phyloP scores from a whole-genome alignment of 257 asterid species.

The Fraxinus americana region DNA sequence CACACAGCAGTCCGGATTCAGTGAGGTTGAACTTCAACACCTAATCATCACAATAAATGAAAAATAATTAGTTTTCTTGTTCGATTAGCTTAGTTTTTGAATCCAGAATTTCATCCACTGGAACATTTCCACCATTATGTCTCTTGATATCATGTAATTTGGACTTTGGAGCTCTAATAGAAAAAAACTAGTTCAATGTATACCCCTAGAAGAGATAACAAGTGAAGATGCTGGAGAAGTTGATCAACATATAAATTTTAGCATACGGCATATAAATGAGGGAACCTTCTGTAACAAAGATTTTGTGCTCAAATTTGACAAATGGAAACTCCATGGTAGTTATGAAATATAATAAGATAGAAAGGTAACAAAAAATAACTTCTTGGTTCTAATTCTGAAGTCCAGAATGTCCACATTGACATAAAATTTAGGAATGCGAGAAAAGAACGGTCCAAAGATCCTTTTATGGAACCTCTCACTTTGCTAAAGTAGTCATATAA shows the following conservation, averaged over 20 bases:
- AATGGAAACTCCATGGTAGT: background rate
- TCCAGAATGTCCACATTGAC: background rate
- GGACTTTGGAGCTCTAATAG: background rate
- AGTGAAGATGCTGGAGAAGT: background rate
- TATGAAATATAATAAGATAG: background rate
- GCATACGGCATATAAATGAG: background rate
- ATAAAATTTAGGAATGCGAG: background rate
- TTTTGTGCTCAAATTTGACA: background rate
- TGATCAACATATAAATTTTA: background rate
- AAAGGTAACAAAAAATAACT: background rate
- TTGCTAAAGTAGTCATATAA: background rate
- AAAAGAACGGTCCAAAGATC: background rate
- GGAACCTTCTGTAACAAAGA: background rate
- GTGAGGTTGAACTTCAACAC: slow-evolving; percentile 95
- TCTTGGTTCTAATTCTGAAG: background rate
- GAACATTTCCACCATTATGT: slow-evolving; percentile 3
- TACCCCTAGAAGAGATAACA: background rate
- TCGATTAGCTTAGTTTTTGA: background rate
- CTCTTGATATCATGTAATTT: background rate
- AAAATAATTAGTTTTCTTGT: slow-evolving; percentile 9
- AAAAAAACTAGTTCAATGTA: background rate
- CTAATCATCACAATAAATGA: slow-evolving; percentile 37
- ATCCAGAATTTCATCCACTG: background rate
- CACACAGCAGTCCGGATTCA: slow-evolving; percentile 84
- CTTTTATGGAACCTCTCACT: background rate